Percentiles rank a stretch among this genome's conserved stretches.
phyloP scores from a whole-genome alignment of 1,284 basidiomycete genomes.

The Ustilago bromivora region DNA sequence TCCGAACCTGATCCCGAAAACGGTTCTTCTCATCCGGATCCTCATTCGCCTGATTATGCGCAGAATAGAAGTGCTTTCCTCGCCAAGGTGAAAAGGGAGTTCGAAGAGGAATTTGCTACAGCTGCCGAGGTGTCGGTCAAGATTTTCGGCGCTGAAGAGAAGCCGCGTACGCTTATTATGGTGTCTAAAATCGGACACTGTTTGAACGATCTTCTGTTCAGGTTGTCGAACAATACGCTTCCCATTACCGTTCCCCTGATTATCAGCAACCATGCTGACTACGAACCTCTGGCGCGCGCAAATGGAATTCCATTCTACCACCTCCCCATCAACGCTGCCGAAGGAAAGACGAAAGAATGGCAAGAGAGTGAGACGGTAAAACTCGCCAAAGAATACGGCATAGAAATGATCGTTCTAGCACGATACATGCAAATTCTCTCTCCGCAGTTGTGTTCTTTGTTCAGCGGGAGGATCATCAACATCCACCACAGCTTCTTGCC shows the following conservation, averaged over 20 bases:
- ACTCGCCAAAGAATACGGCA: conserved; percentile 60
- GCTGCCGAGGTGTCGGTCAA: conserved; percentile 50
- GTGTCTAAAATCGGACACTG: conserved; percentile 68
- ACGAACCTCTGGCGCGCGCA: conserved; percentile 58
- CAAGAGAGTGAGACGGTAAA: conserved; percentile 66
- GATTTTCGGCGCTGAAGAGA: conserved; percentile 61
- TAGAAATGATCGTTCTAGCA: conserved; percentile 67
- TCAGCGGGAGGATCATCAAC: conserved; percentile 65
- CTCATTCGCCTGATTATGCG: conserved; percentile 31
- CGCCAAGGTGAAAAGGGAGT: conserved; percentile 48
- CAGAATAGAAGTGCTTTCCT: conserved; percentile 40
- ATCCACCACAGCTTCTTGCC: conserved; percentile 69
- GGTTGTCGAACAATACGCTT: conserved; percentile 55
- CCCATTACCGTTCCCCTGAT: conserved; percentile 64
- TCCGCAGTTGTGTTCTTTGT: conserved; percentile 57
- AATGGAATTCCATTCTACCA: conserved; percentile 68
- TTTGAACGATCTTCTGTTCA: conserved; percentile 67
- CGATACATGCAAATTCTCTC: conserved; percentile 68
- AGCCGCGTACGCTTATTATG: conserved; percentile 66
- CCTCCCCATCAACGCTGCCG: conserved; percentile 60
- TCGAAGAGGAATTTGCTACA: conserved; percentile 58
- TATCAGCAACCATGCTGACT: conserved; percentile 67
- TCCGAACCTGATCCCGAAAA: conserved; percentile 42
- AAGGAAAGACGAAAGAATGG: conserved; percentile 66
- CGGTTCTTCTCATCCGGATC: conserved; percentile 31